Evolutionary conservation across 805 yeast genomes (phyloP), one percentile per base, ranked within the genome.

Genomic region (Saccharomycopsis javanensis): DNA sequence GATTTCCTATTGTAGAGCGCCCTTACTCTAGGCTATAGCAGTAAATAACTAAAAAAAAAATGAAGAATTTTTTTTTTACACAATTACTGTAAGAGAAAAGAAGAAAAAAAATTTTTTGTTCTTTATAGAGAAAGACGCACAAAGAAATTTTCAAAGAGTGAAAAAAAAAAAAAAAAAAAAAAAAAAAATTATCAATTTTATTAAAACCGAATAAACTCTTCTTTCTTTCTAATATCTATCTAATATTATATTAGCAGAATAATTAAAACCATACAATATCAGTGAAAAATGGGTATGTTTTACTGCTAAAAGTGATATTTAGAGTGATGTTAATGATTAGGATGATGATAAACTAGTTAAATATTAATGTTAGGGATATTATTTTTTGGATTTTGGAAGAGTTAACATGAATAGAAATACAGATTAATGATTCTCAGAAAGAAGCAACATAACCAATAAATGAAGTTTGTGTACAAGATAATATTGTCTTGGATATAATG

Each of bases 281-380:
- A 55, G 51, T 51, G 52, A 55, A 51, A 51, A 55, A 55, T 55
- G 58, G 58, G 58, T 55, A 55, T 52, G 58, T 55, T 34, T 18
- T 20, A 27, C n/a, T n/a, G n/a, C n/a, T n/a, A n/a, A n/a, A n/a
- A n/a, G 18, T n/a, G 16, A 31, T 25, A 20, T 5, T 20, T 20
- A 50, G 42, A 15, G 13, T 25, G 34, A 28, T 28, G 23, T 30
- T 46, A 20, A 25, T 23, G 16, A 25, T 8, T 3, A 20, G 18
- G 8, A 16, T 10, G 20, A 27, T 50, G 42, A 4, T 20, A n/a
- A 48, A 7, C 10, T 31, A 31, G 10, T 31, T 31, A 15, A 8
- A 4, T 7, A 31, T 31, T 31, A 7, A 31, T n/a, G n/a, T n/a
- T n/a, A n/a, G n/a, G n/a, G n/a, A n/a, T n/a, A n/a, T n/a, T n/a